Evolutionary conservation across 495 filamentous ascomycete species (phyloP), one percentile per base, ranked within the genome.

Genomic region (Pyrenula aspistea): DNA sequence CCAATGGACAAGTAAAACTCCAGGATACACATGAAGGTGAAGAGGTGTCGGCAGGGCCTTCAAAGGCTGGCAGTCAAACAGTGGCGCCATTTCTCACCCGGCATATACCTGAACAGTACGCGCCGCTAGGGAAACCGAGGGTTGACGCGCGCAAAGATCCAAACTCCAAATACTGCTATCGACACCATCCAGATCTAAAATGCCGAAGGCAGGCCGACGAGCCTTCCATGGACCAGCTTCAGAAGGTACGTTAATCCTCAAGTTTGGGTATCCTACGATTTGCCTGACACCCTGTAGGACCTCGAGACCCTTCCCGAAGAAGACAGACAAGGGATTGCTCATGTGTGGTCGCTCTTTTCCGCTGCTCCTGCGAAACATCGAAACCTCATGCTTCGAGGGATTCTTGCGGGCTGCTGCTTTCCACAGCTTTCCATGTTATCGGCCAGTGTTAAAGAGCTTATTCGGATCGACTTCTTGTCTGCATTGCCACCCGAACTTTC

Each of bases 291-390:
- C 2, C 53, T 24, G 24, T 63, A 91, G 83, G 87, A 92, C 61
- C 80, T 98, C 53, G 84, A 92, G 71, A 82, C 82, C 24, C 80
- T 96, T 10, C 83, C 90, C 10, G 79, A 86, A 53, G 80, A 79
- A 51, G 92, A 95, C 61, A 90, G 94, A 67, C 90, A 96, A 71
- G 90, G 85, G 57, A 96, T 99, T 59, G 85, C 89, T 10, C 91
- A 96, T 67, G 72, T 96, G 51, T 99, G 93, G 93, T 95, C 92
- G 0, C 72, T 97, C 22, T 99, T 97, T 73, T 96, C 93, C 8
- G 94, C 93, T 22, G 90, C 94, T 2, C 94, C 93, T 1, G 77
- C 88, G 1, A 95, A 94, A 61, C 92, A 96, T 55, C 85, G 94
- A 58, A 89, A 91, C 61, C 77, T 99, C 56, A 96, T 99, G 85